Evolutionary conservation across 108 stramenopile genomes (phyloP).

Genomic region (Skeletonema grethae): DNA sequence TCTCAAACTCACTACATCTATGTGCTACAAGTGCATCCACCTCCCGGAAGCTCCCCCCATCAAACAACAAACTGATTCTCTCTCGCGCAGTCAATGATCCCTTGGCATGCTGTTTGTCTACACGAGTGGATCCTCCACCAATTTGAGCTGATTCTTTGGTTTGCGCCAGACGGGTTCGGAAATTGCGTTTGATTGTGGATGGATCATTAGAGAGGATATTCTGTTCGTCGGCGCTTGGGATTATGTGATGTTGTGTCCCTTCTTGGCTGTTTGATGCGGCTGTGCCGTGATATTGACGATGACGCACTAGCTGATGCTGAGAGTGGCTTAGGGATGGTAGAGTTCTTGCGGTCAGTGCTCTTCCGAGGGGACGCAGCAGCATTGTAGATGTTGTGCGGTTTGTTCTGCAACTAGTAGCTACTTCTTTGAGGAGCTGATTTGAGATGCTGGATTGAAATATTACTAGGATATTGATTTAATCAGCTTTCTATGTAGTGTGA

Average conservation of each 20-base stretch:
- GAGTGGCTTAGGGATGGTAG: background rate
- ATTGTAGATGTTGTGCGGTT: background rate
- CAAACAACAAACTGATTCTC: conserved; percentile 90
- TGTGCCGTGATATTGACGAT: conserved; percentile 1
- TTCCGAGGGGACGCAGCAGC: background rate
- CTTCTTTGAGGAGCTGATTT: background rate
- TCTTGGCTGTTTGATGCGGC: background rate
- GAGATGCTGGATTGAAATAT: background rate
- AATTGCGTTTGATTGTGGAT: conserved; percentile 72
- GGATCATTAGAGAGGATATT: conserved; percentile 48
- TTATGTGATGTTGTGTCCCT: conserved; percentile 23
- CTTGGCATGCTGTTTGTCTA: conserved; percentile 86
- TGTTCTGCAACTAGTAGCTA: background rate
- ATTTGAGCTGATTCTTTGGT: conserved; percentile 65
- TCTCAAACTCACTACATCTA: conserved; percentile 97
- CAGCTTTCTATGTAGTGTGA: background rate
- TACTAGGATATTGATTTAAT: too few species aligned
- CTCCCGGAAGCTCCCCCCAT: conserved; percentile 91
- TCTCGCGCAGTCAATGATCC: conserved; percentile 99
- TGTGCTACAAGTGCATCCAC: conserved; percentile 95
- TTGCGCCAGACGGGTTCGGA: conserved; percentile 69
- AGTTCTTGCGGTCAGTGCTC: background rate
- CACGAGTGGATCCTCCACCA: conserved; percentile 89
- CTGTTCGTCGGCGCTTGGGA: conserved; percentile 11
- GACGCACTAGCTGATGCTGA: background rate